phyloP scores from a whole-genome alignment of 2,329 filamentous ascomycete species.

The Calonectria multiphialidica region DNA sequence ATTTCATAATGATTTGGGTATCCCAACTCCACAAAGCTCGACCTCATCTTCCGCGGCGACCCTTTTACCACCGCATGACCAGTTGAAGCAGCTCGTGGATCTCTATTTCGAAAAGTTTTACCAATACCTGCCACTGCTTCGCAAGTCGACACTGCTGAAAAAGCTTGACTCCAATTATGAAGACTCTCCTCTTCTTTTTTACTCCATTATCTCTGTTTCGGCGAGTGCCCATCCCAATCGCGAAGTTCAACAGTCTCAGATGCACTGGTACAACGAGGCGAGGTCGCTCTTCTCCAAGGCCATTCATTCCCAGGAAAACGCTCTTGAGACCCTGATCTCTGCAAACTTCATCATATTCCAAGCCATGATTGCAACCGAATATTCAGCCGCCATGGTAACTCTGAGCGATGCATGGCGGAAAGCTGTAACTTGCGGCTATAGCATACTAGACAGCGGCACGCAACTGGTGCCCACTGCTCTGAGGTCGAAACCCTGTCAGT shows the following conservation, averaged over 20 bases:
- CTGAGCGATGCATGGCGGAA: slow-evolving; percentile 42
- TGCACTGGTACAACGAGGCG: slow-evolving; percentile 34
- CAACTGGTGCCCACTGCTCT: slow-evolving; percentile 22
- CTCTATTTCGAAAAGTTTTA: slow-evolving; percentile 40
- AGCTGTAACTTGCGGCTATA: slow-evolving; percentile 36
- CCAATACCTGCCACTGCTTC: slow-evolving; percentile 35
- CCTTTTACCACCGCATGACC: slow-evolving; percentile 18
- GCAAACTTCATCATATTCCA: slow-evolving; percentile 38
- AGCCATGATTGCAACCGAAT: slow-evolving; percentile 33
- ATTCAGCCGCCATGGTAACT: slow-evolving; percentile 31
- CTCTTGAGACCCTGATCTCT: slow-evolving; percentile 35
- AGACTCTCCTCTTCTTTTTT: slow-evolving; percentile 16
- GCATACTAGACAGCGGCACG: slow-evolving; percentile 19
- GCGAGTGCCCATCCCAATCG: slow-evolving; percentile 34
- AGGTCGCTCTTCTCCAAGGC: slow-evolving; percentile 28
- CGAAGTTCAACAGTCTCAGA: slow-evolving; percentile 30
- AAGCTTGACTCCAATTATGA: slow-evolving; percentile 7
- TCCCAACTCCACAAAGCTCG: slow-evolving; percentile 8
- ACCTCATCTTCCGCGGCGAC: not conserved
- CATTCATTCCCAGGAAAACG: slow-evolving; percentile 26
- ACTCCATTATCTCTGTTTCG: slow-evolving; percentile 36
- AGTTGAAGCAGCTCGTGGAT: slow-evolving; percentile 33
- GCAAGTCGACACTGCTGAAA: slow-evolving; percentile 19
- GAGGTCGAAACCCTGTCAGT: not conserved
- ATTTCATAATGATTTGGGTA: not conserved